Base-by-base conservation (phyloP, 2,329 filamentous ascomycete genomes). In the Penicillium brasilianum region DNA sequence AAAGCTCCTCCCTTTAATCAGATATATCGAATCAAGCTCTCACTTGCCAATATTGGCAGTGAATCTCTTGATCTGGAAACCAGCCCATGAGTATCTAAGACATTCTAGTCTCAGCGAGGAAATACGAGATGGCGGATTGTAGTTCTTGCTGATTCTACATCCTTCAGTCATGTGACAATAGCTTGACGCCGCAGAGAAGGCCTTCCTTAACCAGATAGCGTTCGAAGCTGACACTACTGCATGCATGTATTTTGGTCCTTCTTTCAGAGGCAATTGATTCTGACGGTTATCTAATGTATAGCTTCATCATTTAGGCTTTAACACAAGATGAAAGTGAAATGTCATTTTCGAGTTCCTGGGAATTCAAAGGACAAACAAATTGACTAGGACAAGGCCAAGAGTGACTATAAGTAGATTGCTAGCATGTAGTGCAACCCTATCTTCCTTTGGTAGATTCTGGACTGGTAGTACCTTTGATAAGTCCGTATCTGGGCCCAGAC, bases 31-130 rank as follows among this genome's bases (percentile, higher is more conserved):
- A 7, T 10, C 13, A 28, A 48, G 1, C 14, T 3, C 1, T 13
- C 2, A 32, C n/a, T 20, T 10, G 10, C n/a, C n/a, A 34, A 14
- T 11, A 57, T 49, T 4, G 13, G 25, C 44, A 4, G 20, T n/a
- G 34, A 16, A 41, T 28, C 20, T 50, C 4, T 18, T 22, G 18
- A 37, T 41, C 22, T 50, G 25, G 18, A 50, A 55, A 44, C 53
- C 22, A 18, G 48, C 53, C 20, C n/a, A n/a, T 51, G 25, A 48
- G 30, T 39, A 20, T 58, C 39, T 36, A 28, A 61, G 54, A 63
- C 43, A 58, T 61, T 66, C 55, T 36, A 51, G 55, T 48, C 52
- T 43, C 44, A 59, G 55, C 44, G 52, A 3, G 30, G 8, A 20
- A 55, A 59, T 41, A 57, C 60, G 53, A 59, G 50, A 32, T 43